phyloP scores from a whole-genome alignment of 306 rosid genomes.

The Medicago truncatula region DNA sequence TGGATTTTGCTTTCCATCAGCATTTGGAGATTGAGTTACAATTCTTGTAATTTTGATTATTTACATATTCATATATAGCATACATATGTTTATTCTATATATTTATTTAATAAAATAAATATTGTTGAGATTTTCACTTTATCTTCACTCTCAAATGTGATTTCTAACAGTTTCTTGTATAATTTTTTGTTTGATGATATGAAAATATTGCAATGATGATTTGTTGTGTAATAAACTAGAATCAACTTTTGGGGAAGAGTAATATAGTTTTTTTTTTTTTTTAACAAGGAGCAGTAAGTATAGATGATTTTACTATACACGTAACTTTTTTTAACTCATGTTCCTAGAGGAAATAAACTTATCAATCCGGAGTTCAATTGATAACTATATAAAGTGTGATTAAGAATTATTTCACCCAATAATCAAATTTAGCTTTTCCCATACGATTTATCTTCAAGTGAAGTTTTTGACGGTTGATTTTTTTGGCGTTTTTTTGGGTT shows the following conservation, averaged over 20 bases:
- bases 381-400: no score
- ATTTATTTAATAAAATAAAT: neutral
- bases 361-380: no score
- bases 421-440: no score
- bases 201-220: neutral
- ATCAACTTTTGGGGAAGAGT: neutral
- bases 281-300: no score
- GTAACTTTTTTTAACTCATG: no score
- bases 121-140: neutral
- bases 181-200: neutral
- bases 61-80: neutral
- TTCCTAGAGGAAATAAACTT: no score
- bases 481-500: no score
- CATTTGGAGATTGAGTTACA: slow-evolving; percentile 34
- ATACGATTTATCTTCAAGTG: no score
- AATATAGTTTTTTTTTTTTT: neutral
- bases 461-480: no score
- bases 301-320: neutral
- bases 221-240: neutral
- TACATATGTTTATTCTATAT: slow-evolving; percentile 1
- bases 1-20: slow-evolving; percentile 32
- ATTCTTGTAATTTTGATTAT: slow-evolving; percentile 28
- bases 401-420: no score
- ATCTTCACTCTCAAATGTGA: slow-evolving; percentile 6
- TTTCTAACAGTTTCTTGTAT: neutral